Percentiles rank a stretch among this genome's conserved stretches.
phyloP scores from a whole-genome alignment of 106 monocot genomes.

The Gastrodia elata region DNA sequence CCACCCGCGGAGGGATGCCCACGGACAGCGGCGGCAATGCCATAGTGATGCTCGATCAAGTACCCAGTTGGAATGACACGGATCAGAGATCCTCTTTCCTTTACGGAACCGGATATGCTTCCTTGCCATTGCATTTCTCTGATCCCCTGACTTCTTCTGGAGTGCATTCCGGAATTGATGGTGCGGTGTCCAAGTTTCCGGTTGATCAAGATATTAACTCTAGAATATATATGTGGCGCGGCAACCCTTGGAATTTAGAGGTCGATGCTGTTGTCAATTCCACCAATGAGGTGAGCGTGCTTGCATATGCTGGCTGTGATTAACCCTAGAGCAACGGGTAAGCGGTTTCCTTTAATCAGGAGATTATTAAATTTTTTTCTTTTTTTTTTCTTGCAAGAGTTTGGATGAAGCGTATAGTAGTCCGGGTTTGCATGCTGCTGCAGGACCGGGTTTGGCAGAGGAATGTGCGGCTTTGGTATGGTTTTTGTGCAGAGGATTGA shows the following conservation, averaged over 20 bases:
- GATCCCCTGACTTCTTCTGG: conserved; percentile 56
- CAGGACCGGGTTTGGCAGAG: conserved; percentile 90
- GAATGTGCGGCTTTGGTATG: conserved; percentile 86
- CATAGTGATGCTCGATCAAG: conserved; percentile 83
- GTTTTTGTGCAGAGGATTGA: background rate
- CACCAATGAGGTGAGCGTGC: conserved; percentile 67
- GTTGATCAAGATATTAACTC: conserved; percentile 88
- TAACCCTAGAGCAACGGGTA: background rate
- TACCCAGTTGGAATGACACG: conserved; percentile 88
- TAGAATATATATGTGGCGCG: conserved; percentile 91
- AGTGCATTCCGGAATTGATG: conserved; percentile 18
- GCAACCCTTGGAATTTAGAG: conserved; percentile 93
- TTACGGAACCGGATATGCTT: conserved; percentile 33
- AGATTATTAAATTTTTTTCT: background rate
- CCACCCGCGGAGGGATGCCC: conserved; percentile 33
- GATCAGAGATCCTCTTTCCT: conserved; percentile 37
- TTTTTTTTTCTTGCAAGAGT: conserved; percentile 37
- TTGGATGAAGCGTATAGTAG: conserved; percentile 98
- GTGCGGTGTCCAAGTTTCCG: conserved; percentile 65
- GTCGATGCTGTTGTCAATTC: conserved; percentile 99
- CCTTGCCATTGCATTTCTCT: conserved; percentile 49
- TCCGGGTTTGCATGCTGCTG: conserved; percentile 87
- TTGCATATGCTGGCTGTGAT: background rate
- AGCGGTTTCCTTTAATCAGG: background rate
- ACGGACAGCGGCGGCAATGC: conserved; percentile 40